Evolutionary conservation across 2,329 filamentous ascomycete species (phyloP).

Genomic region (Botrytis paeoniae): DNA sequence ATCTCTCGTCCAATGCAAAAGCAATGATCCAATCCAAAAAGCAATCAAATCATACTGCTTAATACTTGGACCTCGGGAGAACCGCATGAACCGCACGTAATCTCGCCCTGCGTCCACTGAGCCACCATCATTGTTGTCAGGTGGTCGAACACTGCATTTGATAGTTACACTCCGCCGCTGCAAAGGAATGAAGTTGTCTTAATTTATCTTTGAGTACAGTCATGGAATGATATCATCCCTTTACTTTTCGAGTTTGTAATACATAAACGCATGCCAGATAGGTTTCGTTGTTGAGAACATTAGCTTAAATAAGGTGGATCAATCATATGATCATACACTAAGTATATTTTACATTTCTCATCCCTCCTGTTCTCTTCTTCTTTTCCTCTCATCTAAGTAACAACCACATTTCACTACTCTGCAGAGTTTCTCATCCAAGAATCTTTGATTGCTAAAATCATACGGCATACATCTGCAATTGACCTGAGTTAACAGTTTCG

Average conservation of each 20-base stretch:
- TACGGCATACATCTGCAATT: conserved; percentile 8
- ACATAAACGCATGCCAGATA: background rate
- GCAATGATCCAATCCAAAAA: background rate
- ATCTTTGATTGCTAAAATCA: conserved; percentile 18
- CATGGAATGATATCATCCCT: conserved; percentile 2
- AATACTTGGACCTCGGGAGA: background rate
- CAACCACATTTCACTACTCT: conserved; percentile 3
- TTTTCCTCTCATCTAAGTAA: background rate
- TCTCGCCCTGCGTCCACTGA: background rate
- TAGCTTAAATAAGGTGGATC: background rate
- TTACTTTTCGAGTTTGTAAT: background rate
- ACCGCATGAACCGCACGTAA: background rate
- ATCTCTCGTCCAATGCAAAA: background rate
- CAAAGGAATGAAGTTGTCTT: background rate
- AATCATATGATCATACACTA: conserved; percentile 12
- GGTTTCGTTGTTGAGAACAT: conserved; percentile 3
- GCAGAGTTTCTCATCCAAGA: conserved; percentile 1
- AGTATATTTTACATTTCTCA: conserved; percentile 17
- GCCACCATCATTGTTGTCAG: background rate
- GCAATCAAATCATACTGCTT: background rate
- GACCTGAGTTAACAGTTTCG: conserved; percentile 12
- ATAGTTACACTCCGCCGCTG: background rate
- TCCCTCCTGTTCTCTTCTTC: background rate
- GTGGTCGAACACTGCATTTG: background rate
- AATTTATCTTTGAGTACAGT: background rate